These are phyloP conservation scores for Orbilia oligospora DNA, from an alignment of 2,329 filamentous ascomycete genomes.

Conservation along the genomic window DNA sequence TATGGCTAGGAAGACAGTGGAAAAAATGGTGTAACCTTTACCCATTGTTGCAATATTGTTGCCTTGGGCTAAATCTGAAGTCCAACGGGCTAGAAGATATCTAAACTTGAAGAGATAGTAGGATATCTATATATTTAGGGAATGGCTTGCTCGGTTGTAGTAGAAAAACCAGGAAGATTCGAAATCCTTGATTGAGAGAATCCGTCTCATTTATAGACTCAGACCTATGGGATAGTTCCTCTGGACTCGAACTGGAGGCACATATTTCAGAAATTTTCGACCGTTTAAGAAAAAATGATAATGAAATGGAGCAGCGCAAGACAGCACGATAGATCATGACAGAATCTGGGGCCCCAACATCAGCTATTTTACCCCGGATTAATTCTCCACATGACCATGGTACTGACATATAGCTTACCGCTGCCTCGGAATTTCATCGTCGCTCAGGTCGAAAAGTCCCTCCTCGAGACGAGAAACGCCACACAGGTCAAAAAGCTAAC, in stretches of 20 bases:
- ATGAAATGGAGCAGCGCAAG: not conserved
- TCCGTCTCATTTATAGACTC: constrained; percentile 25
- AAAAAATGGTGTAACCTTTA: constrained; percentile 40
- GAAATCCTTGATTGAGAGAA: constrained; percentile 2
- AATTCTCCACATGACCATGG: too few species aligned
- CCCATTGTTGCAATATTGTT: constrained; percentile 20
- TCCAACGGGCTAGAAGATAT: constrained; percentile 21
- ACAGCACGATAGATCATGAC: not conserved
- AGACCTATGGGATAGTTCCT: not conserved
- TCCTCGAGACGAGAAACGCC: constrained; percentile 34
- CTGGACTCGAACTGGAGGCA: not conserved
- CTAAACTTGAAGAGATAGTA: not conserved
- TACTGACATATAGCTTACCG: too few species aligned
- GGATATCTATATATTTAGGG: constrained; percentile 1
- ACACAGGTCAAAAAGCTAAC: not conserved
- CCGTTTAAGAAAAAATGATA: not conserved
- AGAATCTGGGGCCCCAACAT: constrained; percentile 34
- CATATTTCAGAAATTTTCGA: not conserved
- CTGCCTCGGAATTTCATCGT: constrained; percentile 22
- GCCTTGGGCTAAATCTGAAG: not conserved
- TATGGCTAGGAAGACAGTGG: constrained; percentile 35
- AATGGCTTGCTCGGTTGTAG: not conserved
- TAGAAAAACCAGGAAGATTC: not conserved
- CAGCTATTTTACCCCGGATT: constrained; percentile 25
- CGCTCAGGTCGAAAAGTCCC: not conserved